Conservation (phyloP, 306 rosid genomes). For the Vigna nakashimae region DNA sequence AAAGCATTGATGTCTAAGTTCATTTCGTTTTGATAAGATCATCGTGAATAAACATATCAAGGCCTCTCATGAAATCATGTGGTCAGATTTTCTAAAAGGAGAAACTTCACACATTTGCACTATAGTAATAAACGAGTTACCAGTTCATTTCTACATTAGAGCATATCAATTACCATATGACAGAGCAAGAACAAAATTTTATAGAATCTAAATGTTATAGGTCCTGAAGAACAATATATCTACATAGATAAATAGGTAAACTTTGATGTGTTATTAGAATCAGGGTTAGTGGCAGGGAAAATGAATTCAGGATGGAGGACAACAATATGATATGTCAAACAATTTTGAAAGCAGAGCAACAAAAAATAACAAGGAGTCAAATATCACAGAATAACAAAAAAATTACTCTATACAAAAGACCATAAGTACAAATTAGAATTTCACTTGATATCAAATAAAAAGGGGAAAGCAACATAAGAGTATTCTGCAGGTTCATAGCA, state of each 20-base stretch:
- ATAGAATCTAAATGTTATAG: constrained; percentile 18
- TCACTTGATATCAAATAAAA: not conserved
- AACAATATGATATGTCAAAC: constrained; percentile 6
- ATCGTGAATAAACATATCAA: constrained; percentile 5
- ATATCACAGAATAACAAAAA: not conserved
- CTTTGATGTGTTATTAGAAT: constrained; percentile 4
- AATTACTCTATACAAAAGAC: not conserved
- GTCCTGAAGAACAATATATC: constrained; percentile 10
- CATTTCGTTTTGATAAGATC: not conserved
- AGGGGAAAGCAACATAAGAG: constrained; percentile 16
- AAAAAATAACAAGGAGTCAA: constrained; percentile 10
- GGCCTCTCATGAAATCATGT: not conserved
- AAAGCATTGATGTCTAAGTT: constrained; percentile 4
- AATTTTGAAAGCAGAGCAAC: constrained; percentile 1
- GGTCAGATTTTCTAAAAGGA: not conserved
- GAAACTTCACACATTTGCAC: constrained; percentile 13
- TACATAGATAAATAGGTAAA: not conserved
- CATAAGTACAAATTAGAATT: not conserved
- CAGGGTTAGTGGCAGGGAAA: constrained; percentile 31
- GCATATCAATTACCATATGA: constrained; percentile 16
- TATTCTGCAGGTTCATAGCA: not conserved
- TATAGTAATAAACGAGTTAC: constrained; percentile 5
- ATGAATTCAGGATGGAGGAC: constrained; percentile 18
- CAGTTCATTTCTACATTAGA: constrained; percentile 20
- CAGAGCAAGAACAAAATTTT: constrained; percentile 27